Evolutionary conservation across 345 rosid genomes (phyloP).

Genomic region (Citrus unshiu): DNA sequence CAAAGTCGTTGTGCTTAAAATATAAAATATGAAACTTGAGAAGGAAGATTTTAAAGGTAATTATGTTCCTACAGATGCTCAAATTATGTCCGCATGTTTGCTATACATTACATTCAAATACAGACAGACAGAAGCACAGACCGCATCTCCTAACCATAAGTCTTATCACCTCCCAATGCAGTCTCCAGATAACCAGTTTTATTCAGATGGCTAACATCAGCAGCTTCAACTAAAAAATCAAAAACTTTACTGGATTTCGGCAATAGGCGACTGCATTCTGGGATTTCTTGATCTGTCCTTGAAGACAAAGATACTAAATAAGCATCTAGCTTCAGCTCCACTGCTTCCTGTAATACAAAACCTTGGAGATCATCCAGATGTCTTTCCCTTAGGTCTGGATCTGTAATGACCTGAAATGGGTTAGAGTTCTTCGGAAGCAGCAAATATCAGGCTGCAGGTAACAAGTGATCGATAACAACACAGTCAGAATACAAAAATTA

Average conservation of each 20-base stretch:
- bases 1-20: no score
- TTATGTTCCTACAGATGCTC: no score
- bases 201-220: conserved; percentile 1
- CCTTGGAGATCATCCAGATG: conserved; percentile 20
- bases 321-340: conserved; percentile 1
- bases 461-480: background rate
- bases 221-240: background rate
- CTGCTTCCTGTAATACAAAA: conserved; percentile 4
- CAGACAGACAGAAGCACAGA: background rate
- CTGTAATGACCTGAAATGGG: conserved; percentile 13
- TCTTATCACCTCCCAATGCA: background rate
- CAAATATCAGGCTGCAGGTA: background rate
- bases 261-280: background rate
- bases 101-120: background rate
- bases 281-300: background rate
- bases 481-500: background rate
- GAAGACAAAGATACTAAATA: conserved; percentile 2
- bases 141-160: background rate
- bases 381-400: conserved; percentile 20
- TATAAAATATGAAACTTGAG: no score
- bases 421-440: background rate
- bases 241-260: background rate
- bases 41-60: no score
- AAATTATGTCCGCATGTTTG: background rate
- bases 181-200: background rate